Evolutionary conservation across 345 rosid genomes (phyloP).

Genomic region (Hibiscus tridactylites): DNA sequence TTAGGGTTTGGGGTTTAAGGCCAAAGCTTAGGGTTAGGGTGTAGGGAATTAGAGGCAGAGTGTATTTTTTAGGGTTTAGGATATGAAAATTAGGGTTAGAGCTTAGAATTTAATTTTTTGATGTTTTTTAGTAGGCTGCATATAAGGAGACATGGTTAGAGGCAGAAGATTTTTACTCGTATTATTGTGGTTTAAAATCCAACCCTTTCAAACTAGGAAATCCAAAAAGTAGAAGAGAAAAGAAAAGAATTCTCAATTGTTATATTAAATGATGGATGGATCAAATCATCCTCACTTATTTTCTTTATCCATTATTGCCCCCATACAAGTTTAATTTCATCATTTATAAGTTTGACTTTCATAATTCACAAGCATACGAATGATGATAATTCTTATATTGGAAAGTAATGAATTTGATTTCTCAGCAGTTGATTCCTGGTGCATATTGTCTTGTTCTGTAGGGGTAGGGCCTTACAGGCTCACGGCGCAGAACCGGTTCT

Average conservation of each 20-base stretch:
- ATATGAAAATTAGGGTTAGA: too few relatives aligned
- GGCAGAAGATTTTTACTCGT: too few relatives aligned
- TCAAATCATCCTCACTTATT: neutral
- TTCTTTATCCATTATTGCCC: neutral
- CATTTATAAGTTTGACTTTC: neutral
- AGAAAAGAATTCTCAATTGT: neutral
- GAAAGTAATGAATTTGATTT: conserved; percentile 1
- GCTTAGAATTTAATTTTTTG: too few relatives aligned
- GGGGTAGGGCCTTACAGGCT: conserved; percentile 14
- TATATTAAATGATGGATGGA: neutral
- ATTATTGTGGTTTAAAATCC: neutral
- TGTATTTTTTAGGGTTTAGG: too few relatives aligned
- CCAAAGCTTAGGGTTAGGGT: too few relatives aligned
- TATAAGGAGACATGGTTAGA: too few relatives aligned
- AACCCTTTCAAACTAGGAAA: neutral
- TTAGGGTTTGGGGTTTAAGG: too few relatives aligned
- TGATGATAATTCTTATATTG: too few relatives aligned
- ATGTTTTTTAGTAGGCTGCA: too few relatives aligned
- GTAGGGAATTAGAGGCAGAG: too few relatives aligned
- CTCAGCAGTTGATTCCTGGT: conserved; percentile 10
- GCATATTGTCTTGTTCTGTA: conserved; percentile 14
- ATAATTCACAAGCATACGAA: too few relatives aligned
- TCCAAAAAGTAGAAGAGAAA: neutral
- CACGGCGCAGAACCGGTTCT: conserved; percentile 28
- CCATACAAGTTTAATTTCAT: neutral